phyloP scores from a whole-genome alignment of 768 basidiomycete species.

The Amanita muscaria region DNA sequence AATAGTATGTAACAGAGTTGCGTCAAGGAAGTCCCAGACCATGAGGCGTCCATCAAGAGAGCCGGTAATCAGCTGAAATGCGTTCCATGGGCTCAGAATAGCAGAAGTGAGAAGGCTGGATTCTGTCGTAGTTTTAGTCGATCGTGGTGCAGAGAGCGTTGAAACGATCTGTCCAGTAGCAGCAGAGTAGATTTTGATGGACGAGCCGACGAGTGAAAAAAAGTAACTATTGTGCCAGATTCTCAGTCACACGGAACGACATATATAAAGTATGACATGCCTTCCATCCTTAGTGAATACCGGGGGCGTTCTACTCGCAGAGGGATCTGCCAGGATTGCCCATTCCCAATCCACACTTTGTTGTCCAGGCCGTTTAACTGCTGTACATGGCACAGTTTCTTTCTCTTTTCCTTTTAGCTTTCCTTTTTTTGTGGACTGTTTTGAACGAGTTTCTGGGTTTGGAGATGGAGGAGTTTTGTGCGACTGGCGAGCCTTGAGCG shows the following conservation, averaged over 20 bases:
- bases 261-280: conserved; percentile 7
- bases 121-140: conserved; percentile 24
- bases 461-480: conserved; percentile 23
- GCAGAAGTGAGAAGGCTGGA: conserved; percentile 61
- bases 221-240: conserved; percentile 49
- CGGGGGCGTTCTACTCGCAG: conserved; percentile 55
- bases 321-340: conserved; percentile 63
- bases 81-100: conserved; percentile 74
- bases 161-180: conserved; percentile 73
- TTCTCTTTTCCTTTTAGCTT: conserved; percentile 39
- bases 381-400: conserved; percentile 22
- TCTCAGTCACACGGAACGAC: conserved; percentile 10
- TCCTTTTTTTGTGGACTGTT: conserved; percentile 2
- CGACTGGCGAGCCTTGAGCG: conserved; percentile 32
- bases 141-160: conserved; percentile 54
- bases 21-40: conserved; percentile 93
- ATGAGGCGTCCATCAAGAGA: conserved; percentile 78
- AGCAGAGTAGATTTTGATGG: conserved; percentile 81
- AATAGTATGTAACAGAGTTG: conserved; percentile 66
- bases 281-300: conserved; percentile 86
- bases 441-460: conserved; percentile 16
- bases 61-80: conserved; percentile 82
- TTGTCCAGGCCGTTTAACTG: conserved; percentile 4
- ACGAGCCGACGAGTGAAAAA: conserved; percentile 75
- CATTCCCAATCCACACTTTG: conserved; percentile 42